Percentiles rank a stretch among this genome's conserved stretches.
phyloP scores from a whole-genome alignment of 192 early-diverging fungal genomes.

The Mortierella claussenii region DNA sequence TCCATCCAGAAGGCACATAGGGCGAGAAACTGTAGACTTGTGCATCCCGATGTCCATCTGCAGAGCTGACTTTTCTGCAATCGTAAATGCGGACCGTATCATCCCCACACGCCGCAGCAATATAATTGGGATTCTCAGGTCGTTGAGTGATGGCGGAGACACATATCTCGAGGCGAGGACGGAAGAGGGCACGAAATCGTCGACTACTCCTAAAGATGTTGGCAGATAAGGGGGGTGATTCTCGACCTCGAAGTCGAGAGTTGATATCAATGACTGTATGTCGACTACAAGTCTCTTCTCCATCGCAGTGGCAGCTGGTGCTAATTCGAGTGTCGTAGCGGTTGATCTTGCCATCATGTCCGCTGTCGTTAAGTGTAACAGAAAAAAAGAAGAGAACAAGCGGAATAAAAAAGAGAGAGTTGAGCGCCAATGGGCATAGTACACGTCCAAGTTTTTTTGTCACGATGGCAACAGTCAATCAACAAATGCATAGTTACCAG shows the following conservation, averaged over 20 bases:
- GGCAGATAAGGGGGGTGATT: no score
- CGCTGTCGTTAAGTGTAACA: no score
- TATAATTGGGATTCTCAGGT: slow-evolving; percentile 55
- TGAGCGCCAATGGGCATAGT: no score
- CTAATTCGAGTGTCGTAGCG: slow-evolving; percentile 56
- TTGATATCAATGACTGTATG: slow-evolving; percentile 58
- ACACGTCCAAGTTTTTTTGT: no score
- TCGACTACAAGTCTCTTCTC: slow-evolving; percentile 22
- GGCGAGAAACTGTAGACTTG: slow-evolving; percentile 56
- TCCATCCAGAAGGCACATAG: slow-evolving; percentile 17
- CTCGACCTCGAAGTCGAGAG: not conserved
- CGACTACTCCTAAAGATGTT: no score
- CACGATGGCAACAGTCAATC: no score
- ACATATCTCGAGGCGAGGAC: slow-evolving; percentile 17
- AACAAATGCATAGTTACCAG: no score
- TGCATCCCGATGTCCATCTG: slow-evolving; percentile 20
- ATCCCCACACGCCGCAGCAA: slow-evolving; percentile 60
- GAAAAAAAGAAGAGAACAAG: not conserved
- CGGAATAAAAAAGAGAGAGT: not conserved
- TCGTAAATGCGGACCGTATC: slow-evolving; percentile 63
- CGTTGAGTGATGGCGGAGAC: slow-evolving; percentile 59
- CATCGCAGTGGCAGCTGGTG: slow-evolving; percentile 47
- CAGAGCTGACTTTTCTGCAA: slow-evolving; percentile 21
- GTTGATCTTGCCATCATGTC: slow-evolving; percentile 59
- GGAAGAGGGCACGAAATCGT: slow-evolving; percentile 1